Conservation (phyloP, 176 grass and related monocot species). For the Dendrocalamus sinicus region DNA sequence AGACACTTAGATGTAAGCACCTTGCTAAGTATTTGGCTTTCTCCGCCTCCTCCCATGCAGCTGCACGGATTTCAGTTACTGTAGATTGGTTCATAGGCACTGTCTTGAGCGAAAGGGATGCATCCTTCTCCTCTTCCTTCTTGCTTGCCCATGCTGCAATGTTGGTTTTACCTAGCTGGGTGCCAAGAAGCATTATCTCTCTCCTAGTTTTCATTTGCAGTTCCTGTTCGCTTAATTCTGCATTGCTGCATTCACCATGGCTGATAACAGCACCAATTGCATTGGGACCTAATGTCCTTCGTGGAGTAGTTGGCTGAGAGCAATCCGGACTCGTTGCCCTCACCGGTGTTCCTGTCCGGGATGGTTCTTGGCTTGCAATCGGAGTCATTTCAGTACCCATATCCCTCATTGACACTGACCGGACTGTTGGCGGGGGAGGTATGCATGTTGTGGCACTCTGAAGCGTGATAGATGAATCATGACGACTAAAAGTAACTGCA, state of each 20-base stretch:
- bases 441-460: constrained; percentile 69
- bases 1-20: constrained; percentile 37
- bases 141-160: constrained; percentile 96
- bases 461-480: constrained; percentile 65
- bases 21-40: constrained; percentile 91
- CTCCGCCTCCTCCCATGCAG: constrained; percentile 91
- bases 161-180: constrained; percentile 85
- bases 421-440: constrained; percentile 67
- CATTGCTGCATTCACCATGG: constrained; percentile 54
- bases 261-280: constrained; percentile 33
- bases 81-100: constrained; percentile 51
- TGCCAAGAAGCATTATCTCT: constrained; percentile 96
- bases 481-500: constrained; percentile 72
- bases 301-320: constrained; percentile 72
- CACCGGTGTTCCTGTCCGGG: constrained; percentile 82
- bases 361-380: constrained; percentile 94
- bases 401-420: constrained; percentile 94
- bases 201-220: constrained; percentile 77
- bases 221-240: constrained; percentile 72
- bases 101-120: constrained; percentile 61
- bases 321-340: constrained; percentile 80
- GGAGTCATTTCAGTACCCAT: constrained; percentile 99
- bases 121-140: constrained; percentile 81
- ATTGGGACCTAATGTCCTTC: constrained; percentile 52
- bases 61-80: constrained; percentile 68